Conservation (phyloP, 768 basidiomycete species). For the Lentinula sp. region DNA sequence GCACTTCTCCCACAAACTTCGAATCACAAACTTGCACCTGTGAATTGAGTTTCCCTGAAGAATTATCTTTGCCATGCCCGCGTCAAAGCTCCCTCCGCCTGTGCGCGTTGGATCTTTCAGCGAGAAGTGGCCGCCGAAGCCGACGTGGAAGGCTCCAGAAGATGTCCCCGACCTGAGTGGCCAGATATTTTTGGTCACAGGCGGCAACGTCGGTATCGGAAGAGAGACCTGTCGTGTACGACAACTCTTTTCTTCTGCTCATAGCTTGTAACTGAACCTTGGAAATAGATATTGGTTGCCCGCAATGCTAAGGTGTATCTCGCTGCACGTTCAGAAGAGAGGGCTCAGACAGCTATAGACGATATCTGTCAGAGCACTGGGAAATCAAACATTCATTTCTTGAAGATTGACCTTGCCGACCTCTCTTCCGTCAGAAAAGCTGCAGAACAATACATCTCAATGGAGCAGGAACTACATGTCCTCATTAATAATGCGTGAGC, state of each 20-base stretch:
- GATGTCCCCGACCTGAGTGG: constrained; percentile 28
- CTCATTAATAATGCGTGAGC: constrained; percentile 28
- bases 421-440: constrained; percentile 23
- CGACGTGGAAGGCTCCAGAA: constrained; percentile 18
- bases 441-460: constrained; percentile 24
- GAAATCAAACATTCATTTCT: constrained; percentile 27
- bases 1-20: not conserved
- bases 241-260: not conserved
- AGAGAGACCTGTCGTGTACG: constrained; percentile 16
- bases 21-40: not conserved
- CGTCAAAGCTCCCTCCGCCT: constrained; percentile 11
- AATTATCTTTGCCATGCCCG: not conserved
- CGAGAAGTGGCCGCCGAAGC: constrained; percentile 18
- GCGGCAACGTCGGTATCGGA: constrained; percentile 12
- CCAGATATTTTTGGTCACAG: constrained; percentile 28
- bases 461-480: constrained; percentile 23
- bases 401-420: constrained; percentile 30
- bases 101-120: constrained; percentile 11
- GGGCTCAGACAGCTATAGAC: constrained; percentile 30
- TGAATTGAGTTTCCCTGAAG: not conserved
- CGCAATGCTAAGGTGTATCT: constrained; percentile 47
- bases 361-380: constrained; percentile 36
- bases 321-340: constrained; percentile 26
- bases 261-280: not conserved
- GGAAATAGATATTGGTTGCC: constrained; percentile 26